These are phyloP conservation scores for Sporothrix inflata DNA, from an alignment of 2,329 filamentous ascomycete genomes.

Conservation along the genomic window DNA sequence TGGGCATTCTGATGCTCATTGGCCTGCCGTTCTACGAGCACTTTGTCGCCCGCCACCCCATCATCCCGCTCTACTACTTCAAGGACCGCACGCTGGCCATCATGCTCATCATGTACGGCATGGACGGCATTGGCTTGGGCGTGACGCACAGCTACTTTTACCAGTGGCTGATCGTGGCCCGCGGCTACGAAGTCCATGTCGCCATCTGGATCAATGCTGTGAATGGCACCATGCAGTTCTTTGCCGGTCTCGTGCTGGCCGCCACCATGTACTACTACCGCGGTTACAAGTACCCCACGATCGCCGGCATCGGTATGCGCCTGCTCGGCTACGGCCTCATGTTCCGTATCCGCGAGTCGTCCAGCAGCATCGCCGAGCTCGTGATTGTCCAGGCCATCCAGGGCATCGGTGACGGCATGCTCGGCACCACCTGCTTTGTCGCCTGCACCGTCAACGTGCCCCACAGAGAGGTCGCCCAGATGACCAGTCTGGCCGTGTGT, in stretches of 20 bases:
- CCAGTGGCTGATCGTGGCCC: constrained; percentile 50
- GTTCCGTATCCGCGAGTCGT: constrained; percentile 51
- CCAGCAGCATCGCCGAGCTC: constrained; percentile 50
- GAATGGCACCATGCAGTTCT: constrained; percentile 49
- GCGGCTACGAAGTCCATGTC: constrained; percentile 45
- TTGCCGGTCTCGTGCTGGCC: constrained; percentile 48
- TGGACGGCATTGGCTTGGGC: constrained; percentile 50
- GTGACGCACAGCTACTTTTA: constrained; percentile 54
- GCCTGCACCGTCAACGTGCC: constrained; percentile 51
- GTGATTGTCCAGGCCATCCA: constrained; percentile 54
- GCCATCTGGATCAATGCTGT: constrained; percentile 48
- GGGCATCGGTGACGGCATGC: constrained; percentile 51
- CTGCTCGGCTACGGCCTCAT: constrained; percentile 55
- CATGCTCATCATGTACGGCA: constrained; percentile 44
- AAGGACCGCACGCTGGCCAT: constrained; percentile 48
- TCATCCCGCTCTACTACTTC: constrained; percentile 52
- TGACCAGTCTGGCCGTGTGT: constrained; percentile 51
- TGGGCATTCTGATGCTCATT: constrained; percentile 48
- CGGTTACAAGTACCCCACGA: constrained; percentile 52
- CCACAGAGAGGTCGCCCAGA: constrained; percentile 51
- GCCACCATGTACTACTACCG: constrained; percentile 38
- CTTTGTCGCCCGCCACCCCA: constrained; percentile 47
- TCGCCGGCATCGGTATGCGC: constrained; percentile 47
- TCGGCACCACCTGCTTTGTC: constrained; percentile 49
- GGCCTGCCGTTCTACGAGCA: constrained; percentile 54